These are phyloP conservation scores for Hanseniaspora jakobsenii DNA, from an alignment of 805 yeast genomes.

Conservation along the genomic window DNA sequence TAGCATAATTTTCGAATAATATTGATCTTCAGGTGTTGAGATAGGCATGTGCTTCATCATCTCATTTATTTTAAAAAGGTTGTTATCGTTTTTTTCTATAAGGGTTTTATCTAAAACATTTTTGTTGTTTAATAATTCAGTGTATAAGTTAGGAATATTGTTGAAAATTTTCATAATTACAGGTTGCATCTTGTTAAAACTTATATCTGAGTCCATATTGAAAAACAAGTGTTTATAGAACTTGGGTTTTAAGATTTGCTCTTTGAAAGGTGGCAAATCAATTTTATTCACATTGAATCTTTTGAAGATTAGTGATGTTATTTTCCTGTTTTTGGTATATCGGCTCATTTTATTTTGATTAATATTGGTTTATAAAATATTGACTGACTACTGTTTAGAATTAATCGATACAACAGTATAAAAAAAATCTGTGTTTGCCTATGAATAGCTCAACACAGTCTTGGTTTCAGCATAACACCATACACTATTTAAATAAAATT, in stretches of 20 bases:
- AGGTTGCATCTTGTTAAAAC: constrained; percentile 9
- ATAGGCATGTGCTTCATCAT: constrained; percentile 6
- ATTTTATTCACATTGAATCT: not conserved
- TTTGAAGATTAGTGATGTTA: no score
- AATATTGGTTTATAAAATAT: no score
- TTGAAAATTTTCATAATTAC: constrained; percentile 3
- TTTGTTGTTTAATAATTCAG: not conserved
- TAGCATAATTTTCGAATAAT: constrained; percentile 2
- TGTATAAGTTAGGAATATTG: constrained; percentile 4
- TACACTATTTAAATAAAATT: no score
- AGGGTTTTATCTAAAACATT: not conserved
- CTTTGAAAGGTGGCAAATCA: not conserved
- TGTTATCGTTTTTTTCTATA: not conserved
- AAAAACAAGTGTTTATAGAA: constrained; percentile 13
- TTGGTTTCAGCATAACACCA: no score
- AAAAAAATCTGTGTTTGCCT: no score
- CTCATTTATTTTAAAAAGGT: constrained; percentile 5
- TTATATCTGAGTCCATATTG: constrained; percentile 12
- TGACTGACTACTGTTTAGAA: not conserved
- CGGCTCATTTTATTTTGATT: no score
- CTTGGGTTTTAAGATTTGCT: constrained; percentile 9
- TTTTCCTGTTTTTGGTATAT: no score
- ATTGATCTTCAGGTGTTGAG: not conserved
- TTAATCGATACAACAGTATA: not conserved
- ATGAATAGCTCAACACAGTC: no score